A percentile compares a stretch with the other conserved stretches of the same genome.
phyloP scores from a whole-genome alignment of 805 yeast genomes.

The Gaillardinia entomophila region DNA sequence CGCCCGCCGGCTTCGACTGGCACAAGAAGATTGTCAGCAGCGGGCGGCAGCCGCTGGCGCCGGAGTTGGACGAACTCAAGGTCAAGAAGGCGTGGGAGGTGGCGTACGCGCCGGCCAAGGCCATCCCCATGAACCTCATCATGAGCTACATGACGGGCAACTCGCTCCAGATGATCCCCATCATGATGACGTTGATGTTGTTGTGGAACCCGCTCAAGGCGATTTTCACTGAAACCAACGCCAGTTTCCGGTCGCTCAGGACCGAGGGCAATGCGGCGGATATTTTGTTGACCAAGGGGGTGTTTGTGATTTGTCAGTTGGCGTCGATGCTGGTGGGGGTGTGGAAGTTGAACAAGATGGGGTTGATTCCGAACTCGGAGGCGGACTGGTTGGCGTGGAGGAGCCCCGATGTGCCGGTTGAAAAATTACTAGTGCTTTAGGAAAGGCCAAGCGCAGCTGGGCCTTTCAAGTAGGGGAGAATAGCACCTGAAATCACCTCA shows the following conservation, averaged over 20 bases:
- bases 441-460: no score
- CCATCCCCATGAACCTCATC: constrained; percentile 80
- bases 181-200: constrained; percentile 82
- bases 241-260: constrained; percentile 46
- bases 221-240: constrained; percentile 48
- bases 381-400: constrained; percentile 96
- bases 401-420: constrained; percentile 16
- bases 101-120: constrained; percentile 75
- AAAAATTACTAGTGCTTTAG: no score
- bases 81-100: constrained; percentile 79
- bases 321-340: constrained; percentile 68
- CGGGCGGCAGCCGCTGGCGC: constrained; percentile 10
- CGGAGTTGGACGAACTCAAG: constrained; percentile 32
- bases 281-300: constrained; percentile 38
- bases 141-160: constrained; percentile 95
- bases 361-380: constrained; percentile 77
- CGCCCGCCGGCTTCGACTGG: not conserved
- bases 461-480: no score
- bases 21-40: not conserved
- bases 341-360: constrained; percentile 84
- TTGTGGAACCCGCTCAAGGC: constrained; percentile 75
- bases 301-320: constrained; percentile 43
- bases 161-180: constrained; percentile 82
- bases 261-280: constrained; percentile 30
- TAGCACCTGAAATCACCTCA: no score